Base-by-base conservation (phyloP, 257 asterid species). In the Orobanche coerulescens region DNA sequence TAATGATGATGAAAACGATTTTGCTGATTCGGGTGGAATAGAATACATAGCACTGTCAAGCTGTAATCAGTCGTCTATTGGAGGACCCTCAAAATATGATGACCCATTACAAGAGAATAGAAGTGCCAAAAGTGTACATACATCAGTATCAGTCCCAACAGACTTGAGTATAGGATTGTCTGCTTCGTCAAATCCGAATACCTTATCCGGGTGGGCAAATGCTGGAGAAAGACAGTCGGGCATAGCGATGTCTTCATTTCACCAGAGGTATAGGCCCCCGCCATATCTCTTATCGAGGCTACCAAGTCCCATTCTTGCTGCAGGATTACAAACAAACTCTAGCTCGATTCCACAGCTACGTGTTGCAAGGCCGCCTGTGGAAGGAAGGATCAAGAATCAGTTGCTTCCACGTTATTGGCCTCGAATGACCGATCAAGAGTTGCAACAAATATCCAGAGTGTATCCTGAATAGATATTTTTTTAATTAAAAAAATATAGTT, bases 391-490 rank as follows among this genome's bases (percentile, higher is more conserved):
- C 44, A 92, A 88, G 75, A 88, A 79, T 70, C 98, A 88, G 78
- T 65, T 92, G 85, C 98, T 92, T 71, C 98, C 98, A 52, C 96
- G 98, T 58, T 92, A 92, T 64, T 92, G 98, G 98, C 98, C 96
- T 50, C 78, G 96, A 70, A 88, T 88, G 69, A 88, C 98, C 4
- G 96, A 92, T 65, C 88, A 88, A 75, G 98, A 92, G 79, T 78
- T 92, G 79, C 95, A 79, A 76, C 88, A 87, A 75, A 88, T 92
- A 78, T 82, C 96, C 22, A 95, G 95, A 84, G 95, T 88, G 98
- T 92, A 92, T 92, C 98, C 98, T 64, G 67, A n/a, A n/a, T n/a
- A n/a, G n/a, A n/a, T n/a, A n/a, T n/a, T n/a, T n/a, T n/a, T n/a
- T n/a, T n/a, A n/a, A n/a, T n/a, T n/a, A n/a, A n/a, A 49, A 64